Percentiles rank a stretch among this genome's conserved stretches.
Evolutionary conservation across 2,329 filamentous ascomycete species (phyloP).

Genomic region (Trichoderma hamatum): DNA sequence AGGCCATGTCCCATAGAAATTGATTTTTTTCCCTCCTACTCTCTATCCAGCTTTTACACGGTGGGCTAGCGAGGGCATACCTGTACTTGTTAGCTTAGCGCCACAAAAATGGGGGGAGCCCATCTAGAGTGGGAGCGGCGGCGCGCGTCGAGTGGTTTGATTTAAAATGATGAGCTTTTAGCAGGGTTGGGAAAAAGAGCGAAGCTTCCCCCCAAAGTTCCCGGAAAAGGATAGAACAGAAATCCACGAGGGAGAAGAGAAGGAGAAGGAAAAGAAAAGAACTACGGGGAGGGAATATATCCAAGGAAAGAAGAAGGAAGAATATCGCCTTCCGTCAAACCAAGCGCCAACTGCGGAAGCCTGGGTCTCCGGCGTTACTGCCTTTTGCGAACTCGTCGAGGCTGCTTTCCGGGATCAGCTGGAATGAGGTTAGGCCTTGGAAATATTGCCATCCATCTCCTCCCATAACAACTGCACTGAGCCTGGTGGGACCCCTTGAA

Average conservation of each 20-base stretch:
- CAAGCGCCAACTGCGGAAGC: background rate
- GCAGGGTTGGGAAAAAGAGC: background rate
- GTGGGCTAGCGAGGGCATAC: constrained; percentile 1
- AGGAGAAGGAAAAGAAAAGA: background rate
- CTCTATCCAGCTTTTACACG: background rate
- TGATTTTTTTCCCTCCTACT: background rate
- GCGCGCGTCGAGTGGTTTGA: background rate
- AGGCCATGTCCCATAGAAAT: background rate
- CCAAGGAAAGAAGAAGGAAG: background rate
- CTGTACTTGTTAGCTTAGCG: background rate
- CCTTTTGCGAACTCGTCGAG: background rate
- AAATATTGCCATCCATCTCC: background rate
- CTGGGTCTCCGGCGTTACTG: background rate
- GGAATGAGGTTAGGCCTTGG: constrained; percentile 1
- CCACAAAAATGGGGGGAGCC: background rate
- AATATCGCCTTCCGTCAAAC: background rate
- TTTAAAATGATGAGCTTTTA: background rate
- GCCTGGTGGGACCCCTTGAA: constrained; percentile 13
- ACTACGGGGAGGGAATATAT: background rate
- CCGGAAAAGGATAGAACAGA: background rate
- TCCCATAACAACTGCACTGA: background rate
- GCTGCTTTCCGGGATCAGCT: background rate
- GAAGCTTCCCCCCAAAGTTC: background rate
- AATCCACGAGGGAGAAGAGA: background rate
- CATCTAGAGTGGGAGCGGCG: background rate